Evolutionary conservation across 2,329 filamentous ascomycete genomes (phyloP).

Genomic region (Penicillium sp.): DNA sequence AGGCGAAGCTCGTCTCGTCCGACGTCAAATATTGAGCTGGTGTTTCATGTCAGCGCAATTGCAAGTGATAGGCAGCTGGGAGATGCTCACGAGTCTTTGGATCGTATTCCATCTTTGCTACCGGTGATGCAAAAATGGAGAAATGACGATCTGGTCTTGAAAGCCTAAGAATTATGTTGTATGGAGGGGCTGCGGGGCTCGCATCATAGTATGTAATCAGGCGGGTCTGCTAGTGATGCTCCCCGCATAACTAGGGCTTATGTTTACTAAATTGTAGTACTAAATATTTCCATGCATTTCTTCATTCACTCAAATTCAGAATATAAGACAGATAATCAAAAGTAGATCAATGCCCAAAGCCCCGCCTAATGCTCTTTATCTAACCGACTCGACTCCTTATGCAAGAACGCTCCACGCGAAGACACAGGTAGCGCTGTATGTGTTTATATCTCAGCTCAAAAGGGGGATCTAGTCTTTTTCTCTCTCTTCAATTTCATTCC

Average conservation of each 20-base stretch:
- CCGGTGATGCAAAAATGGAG: background rate
- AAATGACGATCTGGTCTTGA: background rate
- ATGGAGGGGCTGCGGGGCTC: conserved; percentile 4
- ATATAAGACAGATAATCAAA: background rate
- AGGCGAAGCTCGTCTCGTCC: conserved; percentile 83
- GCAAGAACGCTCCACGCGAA: conserved; percentile 13
- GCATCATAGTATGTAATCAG: background rate
- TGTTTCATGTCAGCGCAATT: conserved; percentile 11
- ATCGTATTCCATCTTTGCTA: conserved; percentile 63
- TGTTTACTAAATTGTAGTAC: background rate
- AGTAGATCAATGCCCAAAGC: background rate
- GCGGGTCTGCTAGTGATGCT: too few species aligned
- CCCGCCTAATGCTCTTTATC: conserved; percentile 9
- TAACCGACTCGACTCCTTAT: conserved; percentile 13
- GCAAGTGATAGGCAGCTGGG: background rate
- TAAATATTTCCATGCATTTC: background rate
- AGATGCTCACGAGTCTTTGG: conserved; percentile 64
- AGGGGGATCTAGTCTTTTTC: background rate
- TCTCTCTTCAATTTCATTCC: background rate
- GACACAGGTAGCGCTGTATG: background rate
- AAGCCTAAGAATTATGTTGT: background rate
- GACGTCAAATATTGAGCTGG: conserved; percentile 72
- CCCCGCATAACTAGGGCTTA: background rate
- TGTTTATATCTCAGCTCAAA: background rate
- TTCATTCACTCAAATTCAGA: background rate